These are phyloP conservation scores for Monotropa hypopitys DNA, from an alignment of 179 eudicot genomes.

Conservation along the genomic window DNA sequence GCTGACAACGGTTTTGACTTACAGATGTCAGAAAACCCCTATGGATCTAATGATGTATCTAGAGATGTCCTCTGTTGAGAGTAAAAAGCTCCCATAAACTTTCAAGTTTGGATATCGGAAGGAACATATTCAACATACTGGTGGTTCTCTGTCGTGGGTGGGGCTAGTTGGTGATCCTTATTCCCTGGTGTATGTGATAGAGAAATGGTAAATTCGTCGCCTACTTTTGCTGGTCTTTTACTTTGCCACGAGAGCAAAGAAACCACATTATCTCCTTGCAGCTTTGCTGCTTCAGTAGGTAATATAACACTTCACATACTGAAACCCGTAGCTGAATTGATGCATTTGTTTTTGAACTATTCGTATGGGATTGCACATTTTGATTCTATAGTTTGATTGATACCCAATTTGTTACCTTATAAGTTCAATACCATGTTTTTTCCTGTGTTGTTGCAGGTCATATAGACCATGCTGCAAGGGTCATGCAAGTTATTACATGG, in stretches of 20 bases:
- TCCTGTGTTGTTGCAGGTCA: constrained; percentile 42
- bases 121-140: background rate
- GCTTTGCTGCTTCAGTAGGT: background rate
- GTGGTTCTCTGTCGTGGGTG: background rate
- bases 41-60: background rate
- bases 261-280: background rate
- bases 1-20: background rate
- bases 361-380: background rate
- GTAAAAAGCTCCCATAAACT: background rate
- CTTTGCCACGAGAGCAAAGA: background rate
- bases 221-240: background rate
- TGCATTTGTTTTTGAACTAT: background rate
- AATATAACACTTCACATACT: background rate
- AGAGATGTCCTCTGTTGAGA: background rate
- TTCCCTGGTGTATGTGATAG: background rate
- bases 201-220: background rate
- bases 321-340: background rate
- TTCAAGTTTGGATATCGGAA: no score
- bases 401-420: background rate
- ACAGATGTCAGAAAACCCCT: background rate
- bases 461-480: constrained; percentile 92
- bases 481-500: constrained; percentile 97
- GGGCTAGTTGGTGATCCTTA: background rate
- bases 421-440: background rate
- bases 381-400: background rate